Evolutionary conservation across 2,329 filamentous ascomycete genomes (phyloP), one percentile per base, ranked within the genome.

Genomic region (Chaetomium strumarium): DNA sequence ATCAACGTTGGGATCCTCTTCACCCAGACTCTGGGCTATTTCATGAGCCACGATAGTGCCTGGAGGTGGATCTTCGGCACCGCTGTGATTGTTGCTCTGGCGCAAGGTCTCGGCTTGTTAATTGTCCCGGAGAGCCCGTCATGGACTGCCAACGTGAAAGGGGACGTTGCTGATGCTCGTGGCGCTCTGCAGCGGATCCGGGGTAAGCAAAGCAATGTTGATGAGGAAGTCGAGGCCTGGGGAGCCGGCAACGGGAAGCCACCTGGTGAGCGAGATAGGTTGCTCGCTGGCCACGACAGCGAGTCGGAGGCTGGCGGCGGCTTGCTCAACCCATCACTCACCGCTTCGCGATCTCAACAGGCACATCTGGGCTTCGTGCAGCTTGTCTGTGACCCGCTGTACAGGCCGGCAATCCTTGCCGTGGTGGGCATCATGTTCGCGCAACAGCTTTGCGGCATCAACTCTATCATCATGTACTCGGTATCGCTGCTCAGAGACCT

Each of bases 401-500:
- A 88, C 62, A 80, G 85, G 3, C 84, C 83, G 0, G 86, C 86
- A 48, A 84, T 95, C 49, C 77, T 93, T 55, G 90, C 91, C 5
- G 88, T 95, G 3, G 79, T 95, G 12, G 90, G 89, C 1, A 85
- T 95, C 60, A 96, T 97, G 91, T 78, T 91, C 53, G 86, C 88
- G 1, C 93, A 97, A 67, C 93, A 99, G 68, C 77, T 96, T 36
- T 92, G 88, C 53, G 92, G 90, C 43, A 92, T 97, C 72, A 97
- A 99, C 78, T 92, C 87, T 53, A 92, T 97, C 65, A 87, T 97
- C 70, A 96, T 99, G 91, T 99, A 99, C 70, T 95, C 91, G 2
- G 93, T 97, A 6, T 90, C 88, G 0, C 82, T 99, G 1, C 79
- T 99, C 13, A 83, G 86, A 31, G 83, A 84, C 57, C 79, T 97